Base-by-base conservation (phyloP, 192 early-diverging fungal genomes). In the Coemansia sp. region DNA sequence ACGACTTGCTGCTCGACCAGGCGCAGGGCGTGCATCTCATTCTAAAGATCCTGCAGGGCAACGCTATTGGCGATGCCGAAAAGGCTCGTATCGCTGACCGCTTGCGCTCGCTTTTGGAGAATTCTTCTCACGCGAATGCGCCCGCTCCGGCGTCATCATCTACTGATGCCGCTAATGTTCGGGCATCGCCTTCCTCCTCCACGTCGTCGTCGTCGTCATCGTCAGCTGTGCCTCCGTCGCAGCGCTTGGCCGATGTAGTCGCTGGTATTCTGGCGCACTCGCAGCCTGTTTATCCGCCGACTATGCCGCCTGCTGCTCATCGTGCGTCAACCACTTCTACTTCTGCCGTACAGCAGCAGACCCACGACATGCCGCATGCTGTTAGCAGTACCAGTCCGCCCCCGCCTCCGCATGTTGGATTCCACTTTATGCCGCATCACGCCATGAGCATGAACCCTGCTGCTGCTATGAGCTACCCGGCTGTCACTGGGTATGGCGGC, bases 11-110 rank as follows among this genome's bases (percentile, higher is more conserved):
- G 17, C 74, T 81, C 1, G 95, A 98, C 72, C 93, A 93, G 69
- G 87, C 89, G 5, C 91, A 94, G 71, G 97, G 97, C 23, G 90
- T 97, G 0, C 84, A 90, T 31, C 72, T 97, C 23, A 83, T 98
- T 17, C 93, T 97, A 74, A 95, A 94, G 77, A 90, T 99, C 27
- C 86, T 99, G 23, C 86, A 91, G 14, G 89, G 92, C 37, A 88
- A 84, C 23, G 90, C 91, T 46, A 88, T 95, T 12, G 90, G 92
- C 64, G 78, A 87, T 9, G 85, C 89, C 4, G 94, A 98, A 68
- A 90, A 91, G 69, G 86, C 85, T 8, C 83, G 86, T 2, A 75
- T 96, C 45, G 94, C 92, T 17, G 94, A 95, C 34, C 57, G 79
- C 23, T 55, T 82, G 79, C 74, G 74, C 25, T 39, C 63, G 2